These are phyloP conservation scores for Bombardia bombarda DNA, from an alignment of 495 filamentous ascomycete species.

Conservation along the genomic window DNA sequence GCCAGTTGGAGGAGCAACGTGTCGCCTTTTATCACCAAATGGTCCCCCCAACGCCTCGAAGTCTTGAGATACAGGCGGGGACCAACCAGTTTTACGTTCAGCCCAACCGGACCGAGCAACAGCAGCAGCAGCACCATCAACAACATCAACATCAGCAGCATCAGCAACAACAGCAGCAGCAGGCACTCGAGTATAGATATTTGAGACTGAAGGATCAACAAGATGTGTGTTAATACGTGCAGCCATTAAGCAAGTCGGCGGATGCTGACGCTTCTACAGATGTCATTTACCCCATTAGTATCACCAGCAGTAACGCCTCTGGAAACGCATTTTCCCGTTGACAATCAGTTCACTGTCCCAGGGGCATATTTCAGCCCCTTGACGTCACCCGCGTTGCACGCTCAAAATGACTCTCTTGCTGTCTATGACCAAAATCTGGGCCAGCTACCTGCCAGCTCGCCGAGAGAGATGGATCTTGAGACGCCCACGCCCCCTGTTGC, in stretches of 20 bases:
- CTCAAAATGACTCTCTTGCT: constrained; percentile 52
- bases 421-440: constrained; percentile 34
- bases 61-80: constrained; percentile 75
- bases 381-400: constrained; percentile 83
- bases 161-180: constrained; percentile 47
- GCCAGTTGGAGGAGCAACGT: constrained; percentile 50
- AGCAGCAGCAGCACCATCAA: too few species aligned
- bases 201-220: constrained; percentile 65
- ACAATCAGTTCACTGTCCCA: constrained; percentile 72
- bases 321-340: constrained; percentile 69
- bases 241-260: constrained; percentile 4
- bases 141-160: constrained; percentile 42
- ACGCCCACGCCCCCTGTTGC: constrained; percentile 18
- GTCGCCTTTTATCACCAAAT: constrained; percentile 50
- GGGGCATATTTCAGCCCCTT: constrained; percentile 92
- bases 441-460: constrained; percentile 31
- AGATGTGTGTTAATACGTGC: constrained; percentile 49
- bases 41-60: constrained; percentile 89
- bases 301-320: constrained; percentile 92
- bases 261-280: constrained; percentile 42
- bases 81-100: constrained; percentile 42
- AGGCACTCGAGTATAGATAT: constrained; percentile 64
- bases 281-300: constrained; percentile 87
- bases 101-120: constrained; percentile 34
- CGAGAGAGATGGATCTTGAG: constrained; percentile 39